A percentile compares a stretch with the other conserved stretches of the same genome.
Conservation (phyloP, 345 rosid species). For the Salix brachista region DNA sequence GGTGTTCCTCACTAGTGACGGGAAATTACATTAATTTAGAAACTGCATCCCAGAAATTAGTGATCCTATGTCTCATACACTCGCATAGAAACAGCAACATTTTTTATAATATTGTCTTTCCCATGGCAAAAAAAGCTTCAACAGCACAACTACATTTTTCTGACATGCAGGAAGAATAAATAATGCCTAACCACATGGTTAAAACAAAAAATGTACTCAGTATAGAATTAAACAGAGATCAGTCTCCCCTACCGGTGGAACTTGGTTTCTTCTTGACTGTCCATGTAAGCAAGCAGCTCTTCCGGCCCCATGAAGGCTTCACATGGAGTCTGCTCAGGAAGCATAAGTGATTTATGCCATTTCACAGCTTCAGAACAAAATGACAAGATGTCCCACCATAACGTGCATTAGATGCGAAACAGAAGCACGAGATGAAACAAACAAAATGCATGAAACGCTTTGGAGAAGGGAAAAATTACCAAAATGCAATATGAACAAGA, state of each 20-base stretch:
- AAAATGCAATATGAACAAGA: too few species aligned
- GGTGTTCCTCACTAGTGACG: neutral
- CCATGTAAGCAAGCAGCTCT: slow-evolving; percentile 78
- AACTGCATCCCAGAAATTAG: too few species aligned
- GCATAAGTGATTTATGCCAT: neutral
- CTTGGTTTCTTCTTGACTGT: slow-evolving; percentile 53
- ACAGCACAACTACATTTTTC: slow-evolving; percentile 55
- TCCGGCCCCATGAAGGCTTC: slow-evolving; percentile 81
- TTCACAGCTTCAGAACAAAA: neutral
- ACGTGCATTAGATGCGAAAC: too few species aligned
- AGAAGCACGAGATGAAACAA: neutral
- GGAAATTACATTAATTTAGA: too few species aligned
- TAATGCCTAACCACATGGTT: neutral
- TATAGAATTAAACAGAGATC: neutral
- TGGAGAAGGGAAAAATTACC: too few species aligned
- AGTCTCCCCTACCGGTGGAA: slow-evolving; percentile 39
- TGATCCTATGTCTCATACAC: neutral
- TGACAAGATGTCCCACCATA: too few species aligned
- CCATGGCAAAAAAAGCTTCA: slow-evolving; percentile 18
- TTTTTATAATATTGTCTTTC: neutral
- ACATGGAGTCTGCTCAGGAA: slow-evolving; percentile 55
- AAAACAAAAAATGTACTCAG: neutral
- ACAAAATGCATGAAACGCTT: neutral
- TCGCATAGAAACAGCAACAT: neutral
- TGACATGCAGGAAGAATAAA: slow-evolving; percentile 13